Base-by-base conservation (phyloP, 805 yeast species). In the Saturnispora galanensis region DNA sequence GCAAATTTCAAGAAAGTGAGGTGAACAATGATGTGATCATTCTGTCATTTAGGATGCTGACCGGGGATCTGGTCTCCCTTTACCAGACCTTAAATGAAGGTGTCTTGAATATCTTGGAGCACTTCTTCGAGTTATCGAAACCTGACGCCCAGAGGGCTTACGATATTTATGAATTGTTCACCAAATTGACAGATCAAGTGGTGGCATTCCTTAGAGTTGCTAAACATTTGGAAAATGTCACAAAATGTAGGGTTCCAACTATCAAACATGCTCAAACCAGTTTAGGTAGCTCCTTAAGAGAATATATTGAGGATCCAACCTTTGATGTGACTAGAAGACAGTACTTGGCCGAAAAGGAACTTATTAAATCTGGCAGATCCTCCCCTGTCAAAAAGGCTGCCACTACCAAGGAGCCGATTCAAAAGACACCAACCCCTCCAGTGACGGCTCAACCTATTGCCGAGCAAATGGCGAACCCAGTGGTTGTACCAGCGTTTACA, bases 181-280 rank as follows among this genome's bases (percentile, higher is more conserved):
- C 88, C 34, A 81, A 78, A 48, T 78, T 87, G 58, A 93, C 97
- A 3, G 79, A 80, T 44, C 81, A 79, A 57, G 97, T 90, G 9
- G 93, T 93, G 28, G 81, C 80, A 53, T 93, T 84, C 62, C 71
- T 93, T 56, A 78, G 94, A 55, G 79, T 83, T 12, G 98, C 97
- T 4, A 90, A 93, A 58, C 87, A 83, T 60, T 69, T 86, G 52
- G 96, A 86, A 63, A 77, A 79, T 57, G 77, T 88, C 10, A 88
- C 97, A 3, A 88, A 88, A 56, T 68, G 90, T 52, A 89, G 82
- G 56, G 95, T 93, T 31, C 98, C 98, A 32, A 89, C 95, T 11
- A 89, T 93, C 49, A 86, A 86, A 59, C 98, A 93, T 64, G 97
- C 97, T 1, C 97, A 97, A 17, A 89, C 97, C 2, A 93, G 95